Base-by-base conservation (phyloP, 441 rosid genomes). In the Cnidoscolus chayamansa region DNA sequence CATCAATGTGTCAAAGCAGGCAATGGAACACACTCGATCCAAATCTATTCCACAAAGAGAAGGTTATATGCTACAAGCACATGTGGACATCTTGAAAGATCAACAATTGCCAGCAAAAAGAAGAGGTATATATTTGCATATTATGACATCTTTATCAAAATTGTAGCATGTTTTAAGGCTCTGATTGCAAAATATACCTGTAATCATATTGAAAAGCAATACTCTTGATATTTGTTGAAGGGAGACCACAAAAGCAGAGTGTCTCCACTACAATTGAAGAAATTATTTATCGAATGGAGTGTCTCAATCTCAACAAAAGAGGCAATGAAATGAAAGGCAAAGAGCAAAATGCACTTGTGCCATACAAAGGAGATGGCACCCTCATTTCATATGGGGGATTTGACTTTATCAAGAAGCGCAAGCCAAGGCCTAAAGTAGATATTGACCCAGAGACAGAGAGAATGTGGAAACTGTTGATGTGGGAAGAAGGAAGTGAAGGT, bases 401-500 rank as follows among this genome's bases (percentile, higher is more conserved):
- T 66, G 85, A 81, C 45, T 59, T 77, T 56, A 76, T 65, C 62
- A 93, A 83, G 85, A 91, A 82, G 80, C 83, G 69, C 15, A 89
- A 84, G 71, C 88, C 89, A 67, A 84, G 96, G 79, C 96, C 99
- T 59, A 93, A 89, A 82, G 97, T 93, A 74, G 93, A 90, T 79
- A 90, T 96, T 75, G 97, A 96, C 72, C 84, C 85, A 68, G 98
- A 93, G 78, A 90, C 99, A 53, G 86, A 82, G 68, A 89, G 96
- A 73, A 78, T 90, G 65, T 96, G 98, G 98, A 93, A 89, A 78
- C 81, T 93, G 57, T 78, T 93, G 72, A 89, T 96, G 97, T 92
- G 96, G 63, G 86, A 86, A 74, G 89, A 85, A 78, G 87, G 72
- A 67, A 81, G 70, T 68, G 92, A 84, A 74, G 89, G 74, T 32